Percentiles rank a stretch among this genome's conserved stretches.
These are phyloP conservation scores for Blastobotrys persicus DNA, from an alignment of 1,139 yeast species.

Conservation along the genomic window DNA sequence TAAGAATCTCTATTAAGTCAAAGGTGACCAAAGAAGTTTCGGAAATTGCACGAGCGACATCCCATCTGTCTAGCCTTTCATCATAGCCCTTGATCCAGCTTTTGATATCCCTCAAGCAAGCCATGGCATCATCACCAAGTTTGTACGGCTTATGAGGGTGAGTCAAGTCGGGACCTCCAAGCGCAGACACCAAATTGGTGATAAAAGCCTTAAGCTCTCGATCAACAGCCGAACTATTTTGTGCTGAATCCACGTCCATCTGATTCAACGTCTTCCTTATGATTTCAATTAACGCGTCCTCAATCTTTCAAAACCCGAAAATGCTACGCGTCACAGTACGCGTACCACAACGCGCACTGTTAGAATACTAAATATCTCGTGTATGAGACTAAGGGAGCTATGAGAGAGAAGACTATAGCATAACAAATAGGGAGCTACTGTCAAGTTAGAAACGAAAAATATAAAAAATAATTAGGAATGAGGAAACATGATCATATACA, in stretches of 20 bases:
- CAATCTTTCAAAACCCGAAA: not conserved
- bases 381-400: no score
- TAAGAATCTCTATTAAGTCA: slow-evolving; percentile 72
- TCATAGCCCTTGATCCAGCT: slow-evolving; percentile 86
- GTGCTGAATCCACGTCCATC: not conserved
- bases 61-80: slow-evolving; percentile 63
- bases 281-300: slow-evolving; percentile 6
- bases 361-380: not conserved
- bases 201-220: slow-evolving; percentile 59
- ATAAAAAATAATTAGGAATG: no score
- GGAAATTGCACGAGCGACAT: slow-evolving; percentile 86
- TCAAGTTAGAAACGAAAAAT: no score
- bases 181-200: slow-evolving; percentile 68
- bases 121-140: slow-evolving; percentile 87
- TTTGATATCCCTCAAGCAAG: slow-evolving; percentile 83
- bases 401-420: no score
- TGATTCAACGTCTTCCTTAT: not conserved
- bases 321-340: slow-evolving; percentile 6
- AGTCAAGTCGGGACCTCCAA: slow-evolving; percentile 76
- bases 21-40: slow-evolving; percentile 70
- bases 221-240: slow-evolving; percentile 25
- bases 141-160: slow-evolving; percentile 57
- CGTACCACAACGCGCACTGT: slow-evolving; percentile 1
- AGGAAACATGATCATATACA: no score
- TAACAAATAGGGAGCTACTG: no score